Percentiles rank a stretch among this genome's conserved stretches.
Evolutionary conservation across 768 basidiomycete species (phyloP).

Genomic region (Leccinum subtestaceum): DNA sequence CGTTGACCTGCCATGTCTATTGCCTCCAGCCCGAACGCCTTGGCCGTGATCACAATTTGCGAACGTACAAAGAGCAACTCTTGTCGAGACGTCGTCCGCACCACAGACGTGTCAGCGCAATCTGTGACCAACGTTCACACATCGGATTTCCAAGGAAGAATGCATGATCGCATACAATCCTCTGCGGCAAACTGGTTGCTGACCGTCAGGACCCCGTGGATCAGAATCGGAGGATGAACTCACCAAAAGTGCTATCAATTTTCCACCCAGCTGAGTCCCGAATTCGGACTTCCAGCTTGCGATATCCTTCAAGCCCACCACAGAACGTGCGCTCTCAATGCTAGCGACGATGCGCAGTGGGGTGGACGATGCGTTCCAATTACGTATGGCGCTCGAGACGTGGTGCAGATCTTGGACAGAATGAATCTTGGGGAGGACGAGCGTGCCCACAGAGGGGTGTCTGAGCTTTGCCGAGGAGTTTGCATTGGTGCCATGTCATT

Average conservation of each 20-base stretch:
- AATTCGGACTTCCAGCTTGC: conserved; percentile 62
- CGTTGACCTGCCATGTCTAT: conserved; percentile 77
- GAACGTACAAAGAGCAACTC: conserved; percentile 86
- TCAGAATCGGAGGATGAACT: background rate
- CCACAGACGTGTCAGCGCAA: conserved; percentile 84
- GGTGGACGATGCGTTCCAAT: conserved; percentile 24
- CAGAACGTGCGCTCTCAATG: conserved; percentile 77
- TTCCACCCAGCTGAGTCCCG: conserved; percentile 45
- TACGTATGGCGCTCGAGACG: conserved; percentile 45
- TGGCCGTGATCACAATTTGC: conserved; percentile 75
- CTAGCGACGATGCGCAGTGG: conserved; percentile 69
- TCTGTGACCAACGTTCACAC: conserved; percentile 44
- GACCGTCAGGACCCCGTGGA: background rate
- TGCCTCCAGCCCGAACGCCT: conserved; percentile 77
- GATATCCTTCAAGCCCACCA: conserved; percentile 67
- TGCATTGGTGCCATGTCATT: conserved; percentile 2
- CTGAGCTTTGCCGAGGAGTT: conserved; percentile 37
- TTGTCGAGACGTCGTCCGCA: conserved; percentile 66
- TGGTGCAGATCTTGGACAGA: conserved; percentile 61
- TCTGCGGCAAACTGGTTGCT: conserved; percentile 82
- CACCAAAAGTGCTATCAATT: conserved; percentile 61
- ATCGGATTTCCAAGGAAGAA: background rate
- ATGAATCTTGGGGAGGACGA: conserved; percentile 87
- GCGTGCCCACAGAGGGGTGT: conserved; percentile 49
- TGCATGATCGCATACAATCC: conserved; percentile 60